Base-by-base conservation (phyloP, 352 stramenopile genomes). In the Pythium insidiosum region DNA sequence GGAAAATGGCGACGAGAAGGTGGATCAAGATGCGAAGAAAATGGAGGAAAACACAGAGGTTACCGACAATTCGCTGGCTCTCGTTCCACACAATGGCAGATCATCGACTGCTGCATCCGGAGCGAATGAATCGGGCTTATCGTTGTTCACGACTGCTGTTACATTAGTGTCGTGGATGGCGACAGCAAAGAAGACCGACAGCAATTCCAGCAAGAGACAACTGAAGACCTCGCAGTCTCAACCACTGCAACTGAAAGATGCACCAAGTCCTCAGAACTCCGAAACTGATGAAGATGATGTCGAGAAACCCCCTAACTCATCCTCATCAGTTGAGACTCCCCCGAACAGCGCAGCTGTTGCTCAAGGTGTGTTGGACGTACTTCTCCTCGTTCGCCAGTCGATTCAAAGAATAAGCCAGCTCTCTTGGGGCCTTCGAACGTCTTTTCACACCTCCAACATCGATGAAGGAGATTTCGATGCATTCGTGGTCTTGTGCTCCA, bases 401-500 rank as follows among this genome's bases (percentile, higher is more conserved):
- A 85, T 90, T 18, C 77, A 89, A 56, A 75, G 73, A 45, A 86
- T 93, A 16, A 75, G 77, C 7, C 75, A 87, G 39, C 56, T 93
- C 15, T 88, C 77, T 5, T 93, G 80, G 80, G 79, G 77, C 7
- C 63, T 89, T 6, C 77, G 80, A 6, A 90, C 80, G 5, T 88
- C 80, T n/a, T 83, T 73, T 41, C 77, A 93, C 51, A 93, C 80
- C 31, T 83, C 75, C 9, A 80, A 74, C 9, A 84, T 88, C 53
- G 80, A 93, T 25, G 75, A 89, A 40, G 69, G 73, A n/a, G 68
- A 81, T 43, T 88, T 88, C 43, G 77, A 93, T 29, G 80, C 77
- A 18, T 93, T 85, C 45, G 82, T 88, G 23, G 79, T 88, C 43
- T 45, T 93, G 19, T 93, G 80, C 53, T 88, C 77, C n/a, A 89